Conservation (phyloP, 805 yeast genomes). For the Yueomyces sp. region DNA sequence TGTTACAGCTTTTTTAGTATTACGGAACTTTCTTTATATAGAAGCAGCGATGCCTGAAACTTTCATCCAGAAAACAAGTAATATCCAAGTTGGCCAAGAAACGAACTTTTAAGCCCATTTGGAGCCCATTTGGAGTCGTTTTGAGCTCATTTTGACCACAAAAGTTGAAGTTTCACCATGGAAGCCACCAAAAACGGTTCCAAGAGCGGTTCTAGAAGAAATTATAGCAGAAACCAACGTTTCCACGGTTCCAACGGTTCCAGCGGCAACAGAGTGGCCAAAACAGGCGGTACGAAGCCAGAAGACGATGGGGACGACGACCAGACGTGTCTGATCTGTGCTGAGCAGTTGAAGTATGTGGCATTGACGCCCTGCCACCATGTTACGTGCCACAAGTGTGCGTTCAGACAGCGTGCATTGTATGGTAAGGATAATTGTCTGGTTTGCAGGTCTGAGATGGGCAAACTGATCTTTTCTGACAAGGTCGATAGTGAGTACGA, state of each 20-base stretch:
- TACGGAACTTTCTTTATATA: too few species aligned
- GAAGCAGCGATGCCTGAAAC: too few species aligned
- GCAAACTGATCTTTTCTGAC: slow-evolving; percentile 44
- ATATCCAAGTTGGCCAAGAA: too few species aligned
- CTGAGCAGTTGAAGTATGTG: slow-evolving; percentile 48
- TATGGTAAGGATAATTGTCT: slow-evolving; percentile 65
- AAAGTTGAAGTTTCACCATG: too few species aligned
- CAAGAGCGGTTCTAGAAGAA: background rate
- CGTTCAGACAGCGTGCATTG: slow-evolving; percentile 70
- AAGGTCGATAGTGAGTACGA: slow-evolving; percentile 25
- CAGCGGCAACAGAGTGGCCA: background rate
- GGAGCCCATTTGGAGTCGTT: too few species aligned
- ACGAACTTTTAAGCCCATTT: too few species aligned
- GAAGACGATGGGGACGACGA: slow-evolving; percentile 27
- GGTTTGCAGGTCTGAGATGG: slow-evolving; percentile 68
- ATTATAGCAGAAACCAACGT: slow-evolving; percentile 5
- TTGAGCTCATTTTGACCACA: too few species aligned
- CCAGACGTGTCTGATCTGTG: slow-evolving; percentile 69
- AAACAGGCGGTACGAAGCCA: slow-evolving; percentile 2
- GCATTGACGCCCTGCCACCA: slow-evolving; percentile 80
- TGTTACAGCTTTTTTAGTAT: too few species aligned
- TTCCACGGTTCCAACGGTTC: slow-evolving; percentile 12
- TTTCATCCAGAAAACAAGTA: too few species aligned
- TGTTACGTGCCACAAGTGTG: slow-evolving; percentile 68
- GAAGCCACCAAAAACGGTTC: too few species aligned